Conservation (phyloP, 2,329 filamentous ascomycete genomes). For the Arthrobotrys megalospora region DNA sequence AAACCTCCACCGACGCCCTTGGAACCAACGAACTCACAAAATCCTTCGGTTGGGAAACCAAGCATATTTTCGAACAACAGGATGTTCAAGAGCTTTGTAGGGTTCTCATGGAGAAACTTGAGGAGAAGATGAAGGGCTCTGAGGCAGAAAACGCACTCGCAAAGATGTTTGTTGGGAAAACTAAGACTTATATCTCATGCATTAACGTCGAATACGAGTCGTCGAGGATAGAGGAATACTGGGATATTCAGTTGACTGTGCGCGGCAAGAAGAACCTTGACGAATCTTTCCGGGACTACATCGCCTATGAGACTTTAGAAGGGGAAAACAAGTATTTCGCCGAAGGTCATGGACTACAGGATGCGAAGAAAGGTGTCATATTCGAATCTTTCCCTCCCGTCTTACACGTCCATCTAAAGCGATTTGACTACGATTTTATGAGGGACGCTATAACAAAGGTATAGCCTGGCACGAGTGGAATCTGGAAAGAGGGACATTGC, state of each 20-base stretch:
- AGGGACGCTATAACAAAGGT: constrained; percentile 96
- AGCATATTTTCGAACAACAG: constrained; percentile 98
- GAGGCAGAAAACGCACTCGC: constrained; percentile 89
- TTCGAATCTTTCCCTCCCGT: constrained; percentile 96
- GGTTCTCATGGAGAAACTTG: constrained; percentile 96
- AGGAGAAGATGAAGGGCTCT: constrained; percentile 98
- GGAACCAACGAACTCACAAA: constrained; percentile 93
- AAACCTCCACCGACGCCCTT: constrained; percentile 86
- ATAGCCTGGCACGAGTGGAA: background rate
- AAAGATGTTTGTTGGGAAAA: constrained; percentile 94
- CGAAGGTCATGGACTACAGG: constrained; percentile 90
- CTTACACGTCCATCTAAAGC: constrained; percentile 92
- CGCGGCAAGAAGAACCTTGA: constrained; percentile 92
- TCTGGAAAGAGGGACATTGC: background rate
- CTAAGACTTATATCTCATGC: constrained; percentile 98
- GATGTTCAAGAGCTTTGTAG: constrained; percentile 97
- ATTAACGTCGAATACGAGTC: constrained; percentile 99
- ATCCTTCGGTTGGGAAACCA: constrained; percentile 97
- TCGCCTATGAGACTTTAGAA: constrained; percentile 95
- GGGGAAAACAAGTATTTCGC: constrained; percentile 99
- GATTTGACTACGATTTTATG: constrained; percentile 97
- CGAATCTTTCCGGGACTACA: constrained; percentile 95
- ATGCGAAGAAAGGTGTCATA: constrained; percentile 97
- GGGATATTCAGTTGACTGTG: constrained; percentile 98
- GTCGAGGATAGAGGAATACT: constrained; percentile 95